Evolutionary conservation across 2,329 filamentous ascomycete species (phyloP).

Genomic region (Calonectria hawksworthii): DNA sequence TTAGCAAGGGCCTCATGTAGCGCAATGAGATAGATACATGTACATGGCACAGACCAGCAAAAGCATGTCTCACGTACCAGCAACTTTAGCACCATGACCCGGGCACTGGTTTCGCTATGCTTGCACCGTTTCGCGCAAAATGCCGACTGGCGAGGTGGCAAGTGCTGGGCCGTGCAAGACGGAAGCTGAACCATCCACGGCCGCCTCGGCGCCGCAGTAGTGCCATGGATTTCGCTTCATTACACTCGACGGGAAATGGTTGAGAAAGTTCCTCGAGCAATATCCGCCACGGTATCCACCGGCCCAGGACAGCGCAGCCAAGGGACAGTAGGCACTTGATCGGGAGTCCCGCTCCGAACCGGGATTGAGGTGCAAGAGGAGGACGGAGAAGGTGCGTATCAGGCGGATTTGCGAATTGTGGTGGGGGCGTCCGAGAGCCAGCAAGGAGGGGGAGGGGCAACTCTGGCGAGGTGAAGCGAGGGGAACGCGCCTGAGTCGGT

Average conservation of each 20-base stretch:
- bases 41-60: too few relatives aligned
- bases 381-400: neutral
- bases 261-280: conserved; percentile 17
- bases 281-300: neutral
- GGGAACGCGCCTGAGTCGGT: conserved; percentile 34
- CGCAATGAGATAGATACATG: too few relatives aligned
- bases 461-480: conserved; percentile 27
- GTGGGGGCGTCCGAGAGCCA: conserved; percentile 29
- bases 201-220: neutral
- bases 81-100: neutral
- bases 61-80: neutral
- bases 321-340: conserved; percentile 39
- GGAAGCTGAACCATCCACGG: neutral
- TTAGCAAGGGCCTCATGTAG: too few relatives aligned
- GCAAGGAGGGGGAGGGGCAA: conserved; percentile 37
- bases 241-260: conserved; percentile 18
- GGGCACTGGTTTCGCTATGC: neutral
- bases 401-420: conserved; percentile 21
- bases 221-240: conserved; percentile 1
- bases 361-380: conserved; percentile 20
- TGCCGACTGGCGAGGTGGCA: neutral
- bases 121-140: neutral
- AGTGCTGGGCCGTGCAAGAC: neutral
- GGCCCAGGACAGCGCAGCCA: conserved; percentile 21
- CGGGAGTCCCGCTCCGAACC: conserved; percentile 35